Base-by-base conservation (phyloP, 2,329 filamentous ascomycete species). In the Epichloe amarillans region DNA sequence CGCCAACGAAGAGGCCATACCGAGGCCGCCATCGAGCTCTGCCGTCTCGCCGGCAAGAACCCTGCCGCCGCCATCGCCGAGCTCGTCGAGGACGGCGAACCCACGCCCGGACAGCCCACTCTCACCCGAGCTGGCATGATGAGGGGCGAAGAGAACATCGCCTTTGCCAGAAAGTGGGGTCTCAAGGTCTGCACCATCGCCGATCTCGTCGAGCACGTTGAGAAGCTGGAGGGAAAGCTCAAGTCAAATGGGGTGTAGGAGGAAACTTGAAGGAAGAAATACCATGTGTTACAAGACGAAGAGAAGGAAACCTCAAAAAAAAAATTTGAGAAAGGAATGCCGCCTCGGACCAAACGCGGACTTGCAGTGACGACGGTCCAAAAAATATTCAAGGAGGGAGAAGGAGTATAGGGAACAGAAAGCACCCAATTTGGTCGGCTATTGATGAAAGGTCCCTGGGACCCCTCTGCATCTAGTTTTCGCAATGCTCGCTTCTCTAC, bases 161-260 rank as follows among this genome's bases (percentile, higher is more conserved):
- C 75, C 47, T 98, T 98, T 75, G 93, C 89, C 30, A 81, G 82
- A 68, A 82, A 77, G 68, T 97, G 86, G 82, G 89, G 89, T 4
- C 73, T 98, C 59, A 93, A 86, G 73, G 88, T 95, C 53, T 95
- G 90, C 70, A 97, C 93, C 33, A 97, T 98, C 69, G 89, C 91
- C 64, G 89, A 91, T 68, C 68, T 98, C 69, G 84, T 91, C 30
- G 74, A 72, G 52, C 86, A 94, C 65, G 71, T 95, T 52, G 84
- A 93, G 67, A 83, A 81, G 72, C 82, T 75, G 39, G 83, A 90
- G 70, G 83, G 82, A 38, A 79, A 78, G 66, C 62, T 76, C 54
- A 15, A 59, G 42, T 49, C 58, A 35, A 64, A 56, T 51, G 72
- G 72, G n/a, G 64, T 62, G 21, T 49, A 44, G 47, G 5, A 23